Evolutionary conservation across 306 rosid species (phyloP).

Genomic region (Neltuma alba): DNA sequence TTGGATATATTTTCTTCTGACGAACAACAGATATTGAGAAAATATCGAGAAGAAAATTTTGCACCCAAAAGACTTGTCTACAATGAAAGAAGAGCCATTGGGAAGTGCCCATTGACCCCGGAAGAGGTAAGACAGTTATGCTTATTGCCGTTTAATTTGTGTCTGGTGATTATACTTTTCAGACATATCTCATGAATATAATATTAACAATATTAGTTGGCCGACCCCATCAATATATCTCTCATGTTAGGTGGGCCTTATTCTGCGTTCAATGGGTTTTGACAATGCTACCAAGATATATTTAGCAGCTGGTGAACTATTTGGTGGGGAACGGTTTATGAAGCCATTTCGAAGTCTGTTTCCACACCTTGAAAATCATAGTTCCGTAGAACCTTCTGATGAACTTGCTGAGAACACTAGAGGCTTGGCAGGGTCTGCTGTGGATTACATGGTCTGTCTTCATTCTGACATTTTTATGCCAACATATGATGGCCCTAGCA

Average conservation of each 20-base stretch:
- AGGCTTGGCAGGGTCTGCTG: conserved; percentile 3
- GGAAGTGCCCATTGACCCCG: conserved; percentile 7
- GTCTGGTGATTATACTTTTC: background rate
- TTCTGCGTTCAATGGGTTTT: conserved; percentile 10
- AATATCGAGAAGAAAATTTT: conserved; percentile 3
- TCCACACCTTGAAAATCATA: background rate
- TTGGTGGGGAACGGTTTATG: background rate
- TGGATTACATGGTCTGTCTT: background rate
- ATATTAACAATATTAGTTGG: background rate
- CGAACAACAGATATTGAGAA: background rate
- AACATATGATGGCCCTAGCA: conserved; percentile 94
- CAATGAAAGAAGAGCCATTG: conserved; percentile 6
- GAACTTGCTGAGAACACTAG: background rate
- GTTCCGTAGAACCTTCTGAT: background rate
- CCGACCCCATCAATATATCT: background rate
- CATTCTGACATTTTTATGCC: conserved; percentile 8
- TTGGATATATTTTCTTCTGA: background rate
- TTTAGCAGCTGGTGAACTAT: conserved; percentile 6
- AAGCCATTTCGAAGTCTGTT: conserved; percentile 12
- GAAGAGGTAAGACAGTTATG: conserved; percentile 7
- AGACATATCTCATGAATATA: background rate
- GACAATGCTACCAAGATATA: background rate
- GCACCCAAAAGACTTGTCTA: conserved; percentile 12
- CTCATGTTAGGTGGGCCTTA: conserved; percentile 2
- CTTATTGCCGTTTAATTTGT: background rate